Evolutionary conservation across 2,329 filamentous ascomycete species (phyloP).

Genomic region (Penicillium brasilianum): DNA sequence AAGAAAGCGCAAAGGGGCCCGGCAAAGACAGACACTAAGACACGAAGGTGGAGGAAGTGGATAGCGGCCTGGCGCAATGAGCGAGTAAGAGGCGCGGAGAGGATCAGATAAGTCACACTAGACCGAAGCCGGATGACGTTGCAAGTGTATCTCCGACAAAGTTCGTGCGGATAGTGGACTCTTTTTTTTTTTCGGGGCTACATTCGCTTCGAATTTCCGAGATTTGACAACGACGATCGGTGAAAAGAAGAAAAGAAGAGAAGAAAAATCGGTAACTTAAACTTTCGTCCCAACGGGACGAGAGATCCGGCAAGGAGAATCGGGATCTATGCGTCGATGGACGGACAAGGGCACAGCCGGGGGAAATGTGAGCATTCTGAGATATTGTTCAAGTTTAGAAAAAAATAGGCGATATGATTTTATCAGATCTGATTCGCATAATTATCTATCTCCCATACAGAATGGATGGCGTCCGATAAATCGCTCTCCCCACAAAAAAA

Average conservation of each 20-base stretch:
- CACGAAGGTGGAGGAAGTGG: constrained; percentile 32
- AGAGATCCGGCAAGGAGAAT: constrained; percentile 2
- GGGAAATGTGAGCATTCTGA: background rate
- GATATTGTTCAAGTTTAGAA: background rate
- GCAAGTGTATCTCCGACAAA: constrained; percentile 14
- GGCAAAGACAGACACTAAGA: constrained; percentile 16
- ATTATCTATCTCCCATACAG: constrained; percentile 5
- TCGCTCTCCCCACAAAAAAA: constrained; percentile 21
- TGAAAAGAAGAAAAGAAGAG: background rate
- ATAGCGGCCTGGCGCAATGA: constrained; percentile 22
- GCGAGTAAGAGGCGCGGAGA: constrained; percentile 27
- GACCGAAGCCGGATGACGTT: constrained; percentile 27
- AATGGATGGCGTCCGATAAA: constrained; percentile 19
- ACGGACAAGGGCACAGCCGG: background rate
- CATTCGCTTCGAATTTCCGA: constrained; percentile 7
- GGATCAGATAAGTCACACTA: constrained; percentile 35
- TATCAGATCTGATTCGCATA: constrained; percentile 10
- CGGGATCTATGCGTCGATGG: background rate
- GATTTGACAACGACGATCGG: constrained; percentile 3
- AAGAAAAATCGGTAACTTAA: background rate
- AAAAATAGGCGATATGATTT: background rate
- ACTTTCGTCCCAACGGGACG: background rate
- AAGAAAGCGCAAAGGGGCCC: constrained; percentile 18
- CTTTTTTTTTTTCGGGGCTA: constrained; percentile 15
- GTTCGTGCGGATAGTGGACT: constrained; percentile 24